Percentiles rank a stretch among this genome's conserved stretches.
These are phyloP conservation scores for Aciculosporium take DNA, from an alignment of 2,329 filamentous ascomycete genomes.

Conservation along the genomic window DNA sequence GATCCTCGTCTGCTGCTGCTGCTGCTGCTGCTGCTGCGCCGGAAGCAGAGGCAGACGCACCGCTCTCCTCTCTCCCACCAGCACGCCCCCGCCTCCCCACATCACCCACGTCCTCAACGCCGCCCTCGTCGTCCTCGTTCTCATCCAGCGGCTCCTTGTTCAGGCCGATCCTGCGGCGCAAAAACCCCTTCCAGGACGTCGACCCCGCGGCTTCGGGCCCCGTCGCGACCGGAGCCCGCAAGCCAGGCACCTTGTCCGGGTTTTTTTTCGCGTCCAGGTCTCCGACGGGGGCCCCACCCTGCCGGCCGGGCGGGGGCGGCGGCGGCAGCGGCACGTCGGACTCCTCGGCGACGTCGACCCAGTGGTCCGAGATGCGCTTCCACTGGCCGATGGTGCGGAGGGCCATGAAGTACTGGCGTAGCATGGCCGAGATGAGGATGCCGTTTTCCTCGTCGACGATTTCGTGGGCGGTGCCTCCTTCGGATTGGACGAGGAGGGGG, in stretches of 20 bases:
- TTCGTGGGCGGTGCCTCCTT: slow-evolving; percentile 64
- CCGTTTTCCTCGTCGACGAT: slow-evolving; percentile 78
- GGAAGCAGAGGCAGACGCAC: no score
- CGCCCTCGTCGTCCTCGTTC: slow-evolving; percentile 30
- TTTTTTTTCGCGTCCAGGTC: no score
- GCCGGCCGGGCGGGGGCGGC: slow-evolving; percentile 8
- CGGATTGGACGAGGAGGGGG: slow-evolving; percentile 57
- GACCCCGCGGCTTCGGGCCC: slow-evolving; percentile 10
- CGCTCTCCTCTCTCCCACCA: no score
- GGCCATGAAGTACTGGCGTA: slow-evolving; percentile 84
- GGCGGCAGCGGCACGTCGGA: slow-evolving; percentile 30
- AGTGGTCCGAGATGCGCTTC: slow-evolving; percentile 59
- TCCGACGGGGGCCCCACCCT: background rate
- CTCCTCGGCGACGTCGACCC: slow-evolving; percentile 48
- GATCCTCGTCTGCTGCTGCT: slow-evolving; percentile 16
- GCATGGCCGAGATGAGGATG: slow-evolving; percentile 69
- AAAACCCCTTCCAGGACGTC: slow-evolving; percentile 24
- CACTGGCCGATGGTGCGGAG: slow-evolving; percentile 69
- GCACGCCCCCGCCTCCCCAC: slow-evolving; percentile 11
- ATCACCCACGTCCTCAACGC: slow-evolving; percentile 8
- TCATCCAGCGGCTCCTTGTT: slow-evolving; percentile 20
- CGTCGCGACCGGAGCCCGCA: slow-evolving; percentile 6
- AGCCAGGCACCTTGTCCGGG: slow-evolving; percentile 19
- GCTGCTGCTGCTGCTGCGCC: background rate
- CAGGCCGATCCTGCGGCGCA: slow-evolving; percentile 21